Conservation (phyloP, 2,329 filamentous ascomycete species). For the Biscogniauxia sp. region DNA sequence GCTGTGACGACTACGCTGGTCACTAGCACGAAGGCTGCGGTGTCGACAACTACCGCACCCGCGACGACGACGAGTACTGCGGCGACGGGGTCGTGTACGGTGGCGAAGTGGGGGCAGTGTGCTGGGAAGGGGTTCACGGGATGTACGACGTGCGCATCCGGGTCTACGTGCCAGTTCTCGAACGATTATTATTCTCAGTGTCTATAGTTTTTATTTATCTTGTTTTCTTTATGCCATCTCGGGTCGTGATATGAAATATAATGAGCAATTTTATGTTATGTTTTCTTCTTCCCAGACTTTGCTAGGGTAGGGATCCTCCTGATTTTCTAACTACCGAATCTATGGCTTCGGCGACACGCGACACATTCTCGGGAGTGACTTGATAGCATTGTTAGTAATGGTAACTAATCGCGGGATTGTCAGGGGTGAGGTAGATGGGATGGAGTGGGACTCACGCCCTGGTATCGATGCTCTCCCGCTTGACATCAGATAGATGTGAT, state of each 20-base stretch:
- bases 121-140: constrained; percentile 28
- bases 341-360: constrained; percentile 3
- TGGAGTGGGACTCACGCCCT: constrained; percentile 26
- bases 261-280: too few species aligned
- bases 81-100: constrained; percentile 8
- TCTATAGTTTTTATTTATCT: background rate
- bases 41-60: background rate
- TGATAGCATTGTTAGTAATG: background rate
- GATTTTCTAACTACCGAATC: constrained; percentile 2
- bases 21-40: constrained; percentile 2
- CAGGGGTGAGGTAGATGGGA: background rate
- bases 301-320: background rate
- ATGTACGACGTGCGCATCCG: constrained; percentile 29
- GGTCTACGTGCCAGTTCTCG: constrained; percentile 26
- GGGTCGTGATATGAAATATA: too few species aligned
- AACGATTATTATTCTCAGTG: constrained; percentile 34
- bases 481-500: constrained; percentile 36
- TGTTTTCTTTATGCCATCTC: too few species aligned
- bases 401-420: background rate
- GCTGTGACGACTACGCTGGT: constrained; percentile 4
- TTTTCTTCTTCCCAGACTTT: background rate
- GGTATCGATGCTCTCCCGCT: constrained; percentile 34
- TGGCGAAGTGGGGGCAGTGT: constrained; percentile 30
- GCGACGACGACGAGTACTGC: constrained; percentile 3
- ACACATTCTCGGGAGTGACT: constrained; percentile 5